Percentiles rank a stretch among this genome's conserved stretches.
Conservation (phyloP, 768 basidiomycete species). For the Boletus vinaceobasis region DNA sequence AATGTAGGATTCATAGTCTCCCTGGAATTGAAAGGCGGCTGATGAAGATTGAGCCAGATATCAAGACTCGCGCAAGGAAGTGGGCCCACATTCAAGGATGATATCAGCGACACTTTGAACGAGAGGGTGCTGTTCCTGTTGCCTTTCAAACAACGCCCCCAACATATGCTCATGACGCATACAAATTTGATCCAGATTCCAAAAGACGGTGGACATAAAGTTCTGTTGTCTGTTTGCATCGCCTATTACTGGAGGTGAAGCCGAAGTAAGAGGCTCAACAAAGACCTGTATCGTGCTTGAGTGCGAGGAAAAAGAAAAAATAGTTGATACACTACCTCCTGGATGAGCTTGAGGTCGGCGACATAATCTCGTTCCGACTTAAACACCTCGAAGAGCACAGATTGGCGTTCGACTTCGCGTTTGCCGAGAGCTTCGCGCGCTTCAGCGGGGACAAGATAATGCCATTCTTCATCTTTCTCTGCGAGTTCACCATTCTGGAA, state of each 20-base stretch:
- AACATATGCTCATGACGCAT: conserved; percentile 68
- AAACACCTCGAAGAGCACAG: conserved; percentile 84
- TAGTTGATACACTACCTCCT: conserved; percentile 47
- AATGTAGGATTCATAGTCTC: conserved; percentile 76
- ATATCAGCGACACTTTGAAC: conserved; percentile 83
- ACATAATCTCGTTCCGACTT: conserved; percentile 89
- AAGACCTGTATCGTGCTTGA: conserved; percentile 52
- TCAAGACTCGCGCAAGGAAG: conserved; percentile 3
- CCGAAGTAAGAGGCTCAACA: conserved; percentile 57
- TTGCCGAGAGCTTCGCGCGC: conserved; percentile 69
- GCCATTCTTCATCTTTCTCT: conserved; percentile 81
- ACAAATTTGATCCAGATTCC: conserved; percentile 70
- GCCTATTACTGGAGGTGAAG: conserved; percentile 63
- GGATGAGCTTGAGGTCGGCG: conserved; percentile 66
- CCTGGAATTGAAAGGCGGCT: conserved; percentile 46
- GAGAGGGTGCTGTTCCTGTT: conserved; percentile 81
- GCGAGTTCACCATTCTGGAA: conserved; percentile 67
- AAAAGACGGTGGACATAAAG: conserved; percentile 82
- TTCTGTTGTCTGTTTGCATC: conserved; percentile 47
- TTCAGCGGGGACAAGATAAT: conserved; percentile 68
- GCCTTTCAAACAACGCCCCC: conserved; percentile 69
- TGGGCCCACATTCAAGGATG: conserved; percentile 66
- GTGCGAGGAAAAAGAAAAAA: neutral
- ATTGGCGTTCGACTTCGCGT: conserved; percentile 81
- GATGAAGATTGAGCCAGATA: conserved; percentile 16